Percentiles rank a stretch among this genome's conserved stretches.
Conservation (phyloP, 305 asterid genomes). For the Fraxinus ornus region DNA sequence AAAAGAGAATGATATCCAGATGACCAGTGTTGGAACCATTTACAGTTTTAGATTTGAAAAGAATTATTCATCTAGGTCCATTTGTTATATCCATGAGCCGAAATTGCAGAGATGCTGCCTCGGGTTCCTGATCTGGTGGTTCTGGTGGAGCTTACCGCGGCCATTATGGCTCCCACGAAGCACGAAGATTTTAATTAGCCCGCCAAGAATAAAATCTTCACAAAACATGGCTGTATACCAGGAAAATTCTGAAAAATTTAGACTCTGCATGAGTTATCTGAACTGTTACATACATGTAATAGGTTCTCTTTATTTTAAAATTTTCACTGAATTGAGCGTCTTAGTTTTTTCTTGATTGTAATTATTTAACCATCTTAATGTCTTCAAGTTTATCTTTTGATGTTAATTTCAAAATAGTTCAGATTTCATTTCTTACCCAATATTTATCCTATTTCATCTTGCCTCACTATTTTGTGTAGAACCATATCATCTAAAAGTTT, state of each 20-base stretch:
- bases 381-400: neutral
- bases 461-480: neutral
- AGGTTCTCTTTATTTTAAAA: neutral
- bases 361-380: neutral
- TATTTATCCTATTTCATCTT: neutral
- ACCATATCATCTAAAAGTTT: no score
- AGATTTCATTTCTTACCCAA: neutral
- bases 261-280: neutral
- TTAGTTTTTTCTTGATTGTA: neutral
- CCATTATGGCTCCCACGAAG: neutral
- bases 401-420: neutral
- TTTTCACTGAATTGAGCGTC: neutral
- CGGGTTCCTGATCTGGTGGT: neutral
- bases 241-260: neutral
- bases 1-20: neutral
- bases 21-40: neutral
- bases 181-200: neutral
- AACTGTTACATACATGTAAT: neutral
- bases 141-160: neutral
- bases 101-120: neutral
- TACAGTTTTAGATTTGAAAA: no score
- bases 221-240: neutral
- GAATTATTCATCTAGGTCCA: no score
- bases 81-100: neutral
- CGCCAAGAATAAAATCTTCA: neutral